Evolutionary conservation across 805 yeast genomes (phyloP).

Genomic region (Cyberlindnera bimundalis): DNA sequence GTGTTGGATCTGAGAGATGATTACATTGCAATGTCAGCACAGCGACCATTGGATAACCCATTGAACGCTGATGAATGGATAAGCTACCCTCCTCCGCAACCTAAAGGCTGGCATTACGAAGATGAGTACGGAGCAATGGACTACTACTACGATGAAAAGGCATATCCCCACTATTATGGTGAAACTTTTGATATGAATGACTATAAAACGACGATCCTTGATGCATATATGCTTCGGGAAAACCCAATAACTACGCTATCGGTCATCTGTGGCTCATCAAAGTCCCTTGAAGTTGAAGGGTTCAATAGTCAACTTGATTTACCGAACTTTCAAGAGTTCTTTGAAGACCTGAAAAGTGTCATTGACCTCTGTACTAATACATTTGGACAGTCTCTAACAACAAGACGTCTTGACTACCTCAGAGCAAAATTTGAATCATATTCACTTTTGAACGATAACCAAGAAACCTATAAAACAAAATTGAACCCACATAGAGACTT

Average conservation of each 20-base stretch:
- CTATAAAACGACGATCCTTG: slow-evolving; percentile 21
- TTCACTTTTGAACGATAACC: slow-evolving; percentile 31
- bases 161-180: slow-evolving; percentile 33
- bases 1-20: slow-evolving; percentile 55
- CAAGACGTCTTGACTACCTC: slow-evolving; percentile 31
- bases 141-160: slow-evolving; percentile 24
- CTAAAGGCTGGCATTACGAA: slow-evolving; percentile 40
- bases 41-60: slow-evolving; percentile 68
- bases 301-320: slow-evolving; percentile 11
- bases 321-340: slow-evolving; percentile 31
- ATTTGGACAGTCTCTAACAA: slow-evolving; percentile 18
- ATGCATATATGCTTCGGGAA: slow-evolving; percentile 2
- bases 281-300: slow-evolving; percentile 12
- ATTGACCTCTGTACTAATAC: slow-evolving; percentile 19
- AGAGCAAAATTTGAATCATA: slow-evolving; percentile 35
- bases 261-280: not conserved
- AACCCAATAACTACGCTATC: slow-evolving; percentile 1
- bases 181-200: slow-evolving; percentile 32
- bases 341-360: slow-evolving; percentile 29
- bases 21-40: slow-evolving; percentile 62
- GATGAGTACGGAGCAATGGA: slow-evolving; percentile 27
- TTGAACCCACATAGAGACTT: slow-evolving; percentile 41
- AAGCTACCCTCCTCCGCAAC: slow-evolving; percentile 76
- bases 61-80: slow-evolving; percentile 63
- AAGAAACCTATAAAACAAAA: slow-evolving; percentile 35